Evolutionary conservation across 306 rosid species (phyloP), one percentile per base, ranked within the genome.

Genomic region (Canavalia gladiata): DNA sequence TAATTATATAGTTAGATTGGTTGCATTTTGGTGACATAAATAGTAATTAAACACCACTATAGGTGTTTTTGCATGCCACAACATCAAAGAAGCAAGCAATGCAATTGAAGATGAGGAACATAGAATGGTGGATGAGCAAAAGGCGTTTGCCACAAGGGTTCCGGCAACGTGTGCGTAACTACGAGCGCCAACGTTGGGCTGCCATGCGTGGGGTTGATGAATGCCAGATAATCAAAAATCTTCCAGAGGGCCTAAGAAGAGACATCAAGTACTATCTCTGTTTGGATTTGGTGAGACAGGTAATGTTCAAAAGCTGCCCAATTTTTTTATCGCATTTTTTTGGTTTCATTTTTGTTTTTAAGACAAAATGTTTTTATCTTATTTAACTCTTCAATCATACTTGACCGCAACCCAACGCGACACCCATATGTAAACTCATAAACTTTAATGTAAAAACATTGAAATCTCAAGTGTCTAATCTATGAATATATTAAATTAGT

Each of bases 81-180:
- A 91, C 98, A 69, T 95, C 98, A 8, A 95, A 95, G 89, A 95
- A 95, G 80, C 99, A 90, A 79, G 94, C 89, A 6, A 95, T 95
- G 99, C 90, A 90, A 75, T 74, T 93, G 78, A 91, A 84, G 88
- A 95, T 95, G 99, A 95, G 96, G 79, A 93, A 93, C 84, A 70
- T 95, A 4, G 99, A 95, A 74, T 93, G 98, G 99, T 93, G 98
- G 99, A 93, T 95, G 99, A 88, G 89, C 82, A 93, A 91, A 84
- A 88, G 97, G 88, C 84, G 52, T 0, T 81, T 95, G 86, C 99
- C 99, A 2, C 86, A 72, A 41, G 92, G 86, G 11, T 92, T 89
- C 31, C 47, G 94, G 68, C 99, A 95, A 31, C 90, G 97, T 0
- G 99, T 95, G 63, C 90, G 96, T 1, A 93, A 81, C 90, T 95